A percentile compares a stretch with the other conserved stretches of the same genome.
These are phyloP conservation scores for Royoungia palumana DNA, from an alignment of 768 basidiomycete genomes.

Conservation along the genomic window DNA sequence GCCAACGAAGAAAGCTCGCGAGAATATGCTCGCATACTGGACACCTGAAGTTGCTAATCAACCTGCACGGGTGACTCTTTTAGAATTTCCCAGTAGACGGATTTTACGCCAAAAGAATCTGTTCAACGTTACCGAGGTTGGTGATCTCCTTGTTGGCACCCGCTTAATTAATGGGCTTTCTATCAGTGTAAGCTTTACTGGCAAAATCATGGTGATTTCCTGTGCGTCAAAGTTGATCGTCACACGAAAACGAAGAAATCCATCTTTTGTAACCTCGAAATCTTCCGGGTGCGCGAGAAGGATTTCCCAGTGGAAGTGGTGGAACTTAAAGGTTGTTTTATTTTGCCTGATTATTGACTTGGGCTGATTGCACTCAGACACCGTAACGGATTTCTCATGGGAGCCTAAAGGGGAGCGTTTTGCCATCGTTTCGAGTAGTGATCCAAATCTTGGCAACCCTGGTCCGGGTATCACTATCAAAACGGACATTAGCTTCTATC, in stretches of 20 bases:
- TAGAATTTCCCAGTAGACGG: slow-evolving; percentile 81
- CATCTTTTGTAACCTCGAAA: slow-evolving; percentile 95
- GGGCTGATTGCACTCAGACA: slow-evolving; percentile 50
- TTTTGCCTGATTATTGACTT: background rate
- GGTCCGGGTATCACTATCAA: slow-evolving; percentile 92
- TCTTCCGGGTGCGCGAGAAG: slow-evolving; percentile 96
- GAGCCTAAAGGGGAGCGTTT: slow-evolving; percentile 98
- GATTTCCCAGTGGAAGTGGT: slow-evolving; percentile 97
- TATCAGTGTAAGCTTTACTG: slow-evolving; percentile 92
- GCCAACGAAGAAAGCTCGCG: slow-evolving; percentile 60
- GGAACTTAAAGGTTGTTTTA: slow-evolving; percentile 80
- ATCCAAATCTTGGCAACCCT: slow-evolving; percentile 89
- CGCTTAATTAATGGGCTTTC: slow-evolving; percentile 1
- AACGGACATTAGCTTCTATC: slow-evolving; percentile 95
- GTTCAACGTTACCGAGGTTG: slow-evolving; percentile 95
- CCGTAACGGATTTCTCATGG: slow-evolving; percentile 96
- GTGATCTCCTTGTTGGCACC: slow-evolving; percentile 25
- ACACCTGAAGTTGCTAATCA: slow-evolving; percentile 95
- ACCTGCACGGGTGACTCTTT: slow-evolving; percentile 92
- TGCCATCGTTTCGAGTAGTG: slow-evolving; percentile 89
- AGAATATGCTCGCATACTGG: slow-evolving; percentile 98
- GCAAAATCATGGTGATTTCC: slow-evolving; percentile 98
- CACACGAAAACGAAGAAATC: slow-evolving; percentile 99
- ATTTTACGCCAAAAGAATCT: slow-evolving; percentile 92
- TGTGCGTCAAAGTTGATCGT: slow-evolving; percentile 98